These are phyloP conservation scores for Sophora flavescens DNA, from an alignment of 306 rosid genomes.

Conservation along the genomic window DNA sequence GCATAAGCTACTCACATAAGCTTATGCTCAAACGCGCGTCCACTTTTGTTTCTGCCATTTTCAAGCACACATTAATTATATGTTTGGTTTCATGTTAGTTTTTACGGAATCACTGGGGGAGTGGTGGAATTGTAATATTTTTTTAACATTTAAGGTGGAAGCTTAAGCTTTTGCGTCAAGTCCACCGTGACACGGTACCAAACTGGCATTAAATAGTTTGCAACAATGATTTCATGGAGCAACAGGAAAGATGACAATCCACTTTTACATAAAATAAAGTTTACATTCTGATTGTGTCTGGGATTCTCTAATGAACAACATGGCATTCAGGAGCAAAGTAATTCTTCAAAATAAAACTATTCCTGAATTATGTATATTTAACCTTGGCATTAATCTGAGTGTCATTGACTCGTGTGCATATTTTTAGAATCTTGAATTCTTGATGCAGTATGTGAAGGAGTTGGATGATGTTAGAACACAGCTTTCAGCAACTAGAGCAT, in stretches of 20 bases:
- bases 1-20: no score
- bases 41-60: no score
- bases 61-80: no score
- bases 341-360: neutral
- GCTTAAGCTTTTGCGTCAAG: no score
- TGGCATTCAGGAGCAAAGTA: neutral
- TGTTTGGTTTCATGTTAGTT: no score
- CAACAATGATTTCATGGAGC: neutral
- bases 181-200: no score
- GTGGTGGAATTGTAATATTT: no score
- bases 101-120: no score
- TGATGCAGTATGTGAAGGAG: conserved; percentile 74
- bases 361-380: neutral
- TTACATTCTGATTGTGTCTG: neutral
- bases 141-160: no score
- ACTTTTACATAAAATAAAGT: neutral
- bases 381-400: neutral
- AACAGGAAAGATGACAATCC: conserved; percentile 8
- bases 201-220: conserved; percentile 1
- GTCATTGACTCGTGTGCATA: conserved; percentile 22
- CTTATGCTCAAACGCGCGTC: no score
- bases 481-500: conserved; percentile 74
- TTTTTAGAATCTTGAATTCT: conserved; percentile 20
- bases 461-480: conserved; percentile 79
- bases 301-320: conserved; percentile 9